Base-by-base conservation (phyloP, 2,329 filamentous ascomycete species). In the Arachnopeziza araneosa region DNA sequence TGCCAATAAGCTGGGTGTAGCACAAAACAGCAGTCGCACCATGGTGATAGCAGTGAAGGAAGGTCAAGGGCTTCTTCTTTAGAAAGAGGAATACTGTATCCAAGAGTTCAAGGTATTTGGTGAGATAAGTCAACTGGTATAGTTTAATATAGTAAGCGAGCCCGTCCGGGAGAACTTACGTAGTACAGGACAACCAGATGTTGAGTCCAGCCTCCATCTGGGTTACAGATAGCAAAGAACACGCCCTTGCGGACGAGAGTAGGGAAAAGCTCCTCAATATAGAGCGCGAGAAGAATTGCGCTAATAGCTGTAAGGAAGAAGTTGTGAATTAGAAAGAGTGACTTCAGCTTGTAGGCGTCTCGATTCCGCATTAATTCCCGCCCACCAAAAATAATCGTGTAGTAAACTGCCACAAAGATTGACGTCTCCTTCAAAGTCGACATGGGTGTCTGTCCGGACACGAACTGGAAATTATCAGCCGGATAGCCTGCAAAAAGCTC, bases 141-240 rank as follows among this genome's bases (percentile, higher is more conserved):
- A 36, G 65, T 23, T 50, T 26, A 23, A 21, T 12, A 14, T 23
- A 14, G 8, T 52, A 21, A n/a, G 48, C 10, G 19, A 82, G 91
- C 74, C 79, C 3, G 17, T 22, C 21, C 22, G 1, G 1, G 32
- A 7, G 19, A 21, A 52, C 56, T 17, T 54, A 97, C 93, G 76
- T 97, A 98, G 84, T 98, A 98, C 65, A 98, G 81, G 66, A 95
- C 87, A 65, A 97, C 91, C 69, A 98, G 79, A 69, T 89, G 90
- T 75, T 93, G 87, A n/a, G 93, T 96, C 92, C 93, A 97, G 67
- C 93, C 93, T 69, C 93, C 92, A 8, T 30, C 21, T 1, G 87
- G 77, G 68, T 88, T 75, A 78, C 93, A 98, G 71, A 98, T 96
- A 68, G 90, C 82, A 72, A 89, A 87, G 80, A 96, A 97, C 68